phyloP scores from a whole-genome alignment of 2,329 filamentous ascomycete species.

The Keithomyces neogunnii region DNA sequence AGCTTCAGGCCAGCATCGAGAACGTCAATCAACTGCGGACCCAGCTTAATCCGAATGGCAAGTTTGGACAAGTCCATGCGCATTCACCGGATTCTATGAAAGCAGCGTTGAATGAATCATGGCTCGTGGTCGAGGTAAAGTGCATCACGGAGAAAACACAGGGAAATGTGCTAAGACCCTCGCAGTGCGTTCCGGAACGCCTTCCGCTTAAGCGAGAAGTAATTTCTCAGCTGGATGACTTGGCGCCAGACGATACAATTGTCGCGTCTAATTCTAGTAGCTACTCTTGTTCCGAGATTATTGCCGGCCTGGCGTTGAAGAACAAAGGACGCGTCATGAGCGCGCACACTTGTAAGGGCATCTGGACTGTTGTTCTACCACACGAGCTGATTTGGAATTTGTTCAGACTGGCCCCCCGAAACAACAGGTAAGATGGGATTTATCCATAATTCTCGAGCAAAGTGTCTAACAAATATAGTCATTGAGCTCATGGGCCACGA shows the following conservation, averaged over 20 bases:
- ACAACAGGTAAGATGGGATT: constrained; percentile 14
- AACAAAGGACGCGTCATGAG: constrained; percentile 29
- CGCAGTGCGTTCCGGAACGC: constrained; percentile 34
- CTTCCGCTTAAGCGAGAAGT: constrained; percentile 30
- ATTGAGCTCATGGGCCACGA: constrained; percentile 25
- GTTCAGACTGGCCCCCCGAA: constrained; percentile 23
- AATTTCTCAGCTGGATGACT: constrained; percentile 28
- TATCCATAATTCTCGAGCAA: background rate
- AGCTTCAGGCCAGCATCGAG: constrained; percentile 17
- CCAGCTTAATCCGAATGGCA: background rate
- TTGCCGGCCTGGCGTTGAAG: constrained; percentile 25
- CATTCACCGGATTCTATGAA: constrained; percentile 11
- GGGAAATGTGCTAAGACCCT: background rate
- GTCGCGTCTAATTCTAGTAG: constrained; percentile 40
- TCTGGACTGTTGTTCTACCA: background rate
- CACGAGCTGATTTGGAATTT: constrained; percentile 20
- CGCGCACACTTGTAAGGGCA: constrained; percentile 24
- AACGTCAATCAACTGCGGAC: constrained; percentile 17
- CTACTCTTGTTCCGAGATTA: constrained; percentile 34
- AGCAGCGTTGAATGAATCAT: constrained; percentile 13
- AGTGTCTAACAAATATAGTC: constrained; percentile 1
- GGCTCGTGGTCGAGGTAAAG: constrained; percentile 21
- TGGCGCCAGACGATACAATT: constrained; percentile 25
- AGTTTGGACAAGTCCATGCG: constrained; percentile 15
- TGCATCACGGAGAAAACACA: background rate